Base-by-base conservation (phyloP, 345 rosid species). In the Eucalyptus decipiens region DNA sequence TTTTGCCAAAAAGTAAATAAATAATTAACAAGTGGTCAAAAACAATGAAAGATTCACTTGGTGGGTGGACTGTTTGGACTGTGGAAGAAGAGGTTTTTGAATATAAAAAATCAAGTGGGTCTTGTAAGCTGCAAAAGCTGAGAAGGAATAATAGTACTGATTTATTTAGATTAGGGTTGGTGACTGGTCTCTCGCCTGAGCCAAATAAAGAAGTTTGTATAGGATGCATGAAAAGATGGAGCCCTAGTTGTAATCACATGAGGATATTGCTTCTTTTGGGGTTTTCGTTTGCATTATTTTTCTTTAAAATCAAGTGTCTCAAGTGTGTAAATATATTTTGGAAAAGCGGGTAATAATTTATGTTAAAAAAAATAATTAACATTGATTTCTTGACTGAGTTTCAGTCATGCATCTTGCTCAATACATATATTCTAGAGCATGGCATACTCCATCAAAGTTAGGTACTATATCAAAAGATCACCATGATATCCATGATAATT, bases 191-290 rank as follows among this genome's bases (percentile, higher is more conserved):
- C 32, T 40, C 24, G 72, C 19, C 58, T 42, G 58, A 7, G 34
- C 18, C 49, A 47, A n/a, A 30, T 67, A 43, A 47, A 30, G 18
- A 45, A 43, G 45, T 40, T 76, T 76, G 85, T 76, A 40, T 40
- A 54, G 54, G 7, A 48, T 89, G 40, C 90, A 89, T 89, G 72
- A 89, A 89, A 89, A 89, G 90, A 86, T 67, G 88, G 88, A 86
- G 88, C 90, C 58, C 80, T 43, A 87, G 89, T 45, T 80, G 89
- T 54, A 52, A 85, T 76, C 90, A 89, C 90, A 56, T 87, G 90
- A 87, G 88, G 86, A 49, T 43, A 52, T 76, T 76, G 88, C 72
- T 87, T 69, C 40, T 60, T 87, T 80, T 76, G 80, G 43, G 88
- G 87, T 50, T 21, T 80, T 80, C 60, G 87, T 32, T 72, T n/a